Evolutionary conservation across 371 early-diverging fungal species (phyloP).

Genomic region (Catenaria anguillulae): DNA sequence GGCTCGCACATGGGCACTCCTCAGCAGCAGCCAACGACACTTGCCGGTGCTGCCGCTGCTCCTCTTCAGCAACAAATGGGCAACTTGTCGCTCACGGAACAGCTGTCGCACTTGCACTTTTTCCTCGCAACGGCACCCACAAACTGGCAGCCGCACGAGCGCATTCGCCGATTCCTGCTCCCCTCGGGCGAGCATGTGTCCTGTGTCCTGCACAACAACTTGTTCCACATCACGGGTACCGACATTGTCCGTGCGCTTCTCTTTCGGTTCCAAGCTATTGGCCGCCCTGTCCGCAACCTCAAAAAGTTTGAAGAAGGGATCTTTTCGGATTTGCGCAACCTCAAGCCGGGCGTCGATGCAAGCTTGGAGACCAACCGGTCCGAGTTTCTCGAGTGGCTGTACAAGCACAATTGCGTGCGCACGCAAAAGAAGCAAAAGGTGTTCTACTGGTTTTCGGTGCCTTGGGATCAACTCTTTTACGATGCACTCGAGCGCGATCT

Average conservation of each 20-base stretch:
- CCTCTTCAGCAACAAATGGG: too few relatives aligned
- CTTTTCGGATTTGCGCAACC: conserved; percentile 89
- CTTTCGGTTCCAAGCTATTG: conserved; percentile 85
- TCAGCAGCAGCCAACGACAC: too few relatives aligned
- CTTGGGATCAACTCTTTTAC: conserved; percentile 89
- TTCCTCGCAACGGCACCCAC: conserved; percentile 43
- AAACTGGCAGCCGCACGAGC: conserved; percentile 34
- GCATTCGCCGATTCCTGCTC: conserved; percentile 52
- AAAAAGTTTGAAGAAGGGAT: conserved; percentile 99
- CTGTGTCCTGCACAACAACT: conserved; percentile 78
- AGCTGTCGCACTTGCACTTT: conserved; percentile 33
- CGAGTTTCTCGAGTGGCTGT: conserved; percentile 92
- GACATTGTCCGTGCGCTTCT: conserved; percentile 95
- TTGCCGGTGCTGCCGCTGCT: neutral
- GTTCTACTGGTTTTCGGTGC: conserved; percentile 97
- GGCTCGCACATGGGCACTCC: too few relatives aligned
- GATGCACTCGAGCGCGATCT: conserved; percentile 98
- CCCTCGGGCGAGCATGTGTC: conserved; percentile 74
- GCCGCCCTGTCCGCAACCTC: conserved; percentile 71
- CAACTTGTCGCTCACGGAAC: neutral
- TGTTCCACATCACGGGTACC: conserved; percentile 92
- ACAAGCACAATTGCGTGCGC: conserved; percentile 95
- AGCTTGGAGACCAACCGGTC: conserved; percentile 91
- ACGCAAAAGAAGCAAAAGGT: conserved; percentile 99
- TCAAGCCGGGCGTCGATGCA: conserved; percentile 97